Percentiles rank a stretch among this genome's conserved stretches.
phyloP scores from a whole-genome alignment of 495 filamentous ascomycete genomes.

The Acidiella bohemica region DNA sequence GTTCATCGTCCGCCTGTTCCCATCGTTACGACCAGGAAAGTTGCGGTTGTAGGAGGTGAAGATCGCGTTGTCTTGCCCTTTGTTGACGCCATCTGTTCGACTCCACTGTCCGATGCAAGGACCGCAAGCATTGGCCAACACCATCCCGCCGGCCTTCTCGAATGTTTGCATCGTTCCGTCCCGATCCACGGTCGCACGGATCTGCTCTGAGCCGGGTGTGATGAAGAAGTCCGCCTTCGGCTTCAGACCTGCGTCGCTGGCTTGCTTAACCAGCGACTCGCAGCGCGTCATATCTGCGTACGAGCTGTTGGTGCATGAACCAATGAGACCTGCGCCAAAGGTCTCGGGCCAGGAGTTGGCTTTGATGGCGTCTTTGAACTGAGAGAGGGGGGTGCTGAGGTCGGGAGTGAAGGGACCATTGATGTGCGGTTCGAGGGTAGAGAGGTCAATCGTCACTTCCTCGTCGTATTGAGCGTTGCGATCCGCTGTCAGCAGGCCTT shows the following conservation, averaged over 20 bases:
- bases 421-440: conserved; percentile 84
- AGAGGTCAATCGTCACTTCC: conserved; percentile 82
- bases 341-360: conserved; percentile 80
- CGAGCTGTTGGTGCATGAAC: conserved; percentile 96
- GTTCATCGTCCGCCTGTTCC: conserved; percentile 93
- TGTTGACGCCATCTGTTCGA: conserved; percentile 65
- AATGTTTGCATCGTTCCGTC: conserved; percentile 78
- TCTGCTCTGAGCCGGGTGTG: conserved; percentile 92
- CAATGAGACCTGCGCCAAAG: conserved; percentile 85
- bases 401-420: conserved; percentile 97
- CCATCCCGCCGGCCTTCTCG: conserved; percentile 69
- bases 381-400: conserved; percentile 76
- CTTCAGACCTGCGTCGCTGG: conserved; percentile 69
- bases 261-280: conserved; percentile 83
- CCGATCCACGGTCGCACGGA: conserved; percentile 79
- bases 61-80: conserved; percentile 86
- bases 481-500: conserved; percentile 60
- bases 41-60: conserved; percentile 97
- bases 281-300: conserved; percentile 96
- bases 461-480: conserved; percentile 75
- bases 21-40: conserved; percentile 93
- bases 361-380: conserved; percentile 70
- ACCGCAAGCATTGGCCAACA: conserved; percentile 92
- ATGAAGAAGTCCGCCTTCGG: conserved; percentile 87
- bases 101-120: conserved; percentile 96